Evolutionary conservation across 2,329 filamentous ascomycete species (phyloP), one percentile per base, ranked within the genome.

Genomic region (Rhynchosporium secalis): DNA sequence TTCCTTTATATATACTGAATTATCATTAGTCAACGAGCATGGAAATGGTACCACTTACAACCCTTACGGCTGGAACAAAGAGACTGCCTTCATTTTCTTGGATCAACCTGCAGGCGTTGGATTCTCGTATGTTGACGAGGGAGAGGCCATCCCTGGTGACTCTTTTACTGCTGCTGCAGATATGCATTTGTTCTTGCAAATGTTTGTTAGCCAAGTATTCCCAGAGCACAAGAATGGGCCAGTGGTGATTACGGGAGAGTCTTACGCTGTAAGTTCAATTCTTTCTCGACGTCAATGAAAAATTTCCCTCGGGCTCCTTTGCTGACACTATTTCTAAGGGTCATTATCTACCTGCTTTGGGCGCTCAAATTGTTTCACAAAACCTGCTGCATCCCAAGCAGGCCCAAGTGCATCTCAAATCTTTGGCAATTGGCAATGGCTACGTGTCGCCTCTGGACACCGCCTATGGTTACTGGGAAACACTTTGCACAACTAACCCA

Each of bases 91-190:
- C 71, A 68, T 79, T 20, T 79, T 76, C 62, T 70, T 79, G n/a
- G 80, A 82, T 65, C 79, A 91, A 80, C 86, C 86, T 13, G 85
- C 86, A 62, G 86, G 89, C 71, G 83, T 90, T 56, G 83, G 84
- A n/a, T 85, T 88, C 67, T 88, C 86, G 1, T 86, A 83, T 63
- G 41, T 76, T 1, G 75, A 78, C 56, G 69, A 75, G 57, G 75
- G 72, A 26, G 62, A 70, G 58, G 60, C 67, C 0, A 20, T 76
- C 1, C 75, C 78, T 2, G 68, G 65, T 2, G 74, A 73, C 4
- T 81, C 80, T 12, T 75, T 76, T 40, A 75, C 76, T 0, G 78
- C 77, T 12, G 78, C 79, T 1, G 72, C 75, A 49, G 80, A 83
- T 68, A 78, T 82, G 74, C 77, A 81, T 66, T 69, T 76, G 41